Base-by-base conservation (phyloP, 345 rosid species). In the Viola odorata region DNA sequence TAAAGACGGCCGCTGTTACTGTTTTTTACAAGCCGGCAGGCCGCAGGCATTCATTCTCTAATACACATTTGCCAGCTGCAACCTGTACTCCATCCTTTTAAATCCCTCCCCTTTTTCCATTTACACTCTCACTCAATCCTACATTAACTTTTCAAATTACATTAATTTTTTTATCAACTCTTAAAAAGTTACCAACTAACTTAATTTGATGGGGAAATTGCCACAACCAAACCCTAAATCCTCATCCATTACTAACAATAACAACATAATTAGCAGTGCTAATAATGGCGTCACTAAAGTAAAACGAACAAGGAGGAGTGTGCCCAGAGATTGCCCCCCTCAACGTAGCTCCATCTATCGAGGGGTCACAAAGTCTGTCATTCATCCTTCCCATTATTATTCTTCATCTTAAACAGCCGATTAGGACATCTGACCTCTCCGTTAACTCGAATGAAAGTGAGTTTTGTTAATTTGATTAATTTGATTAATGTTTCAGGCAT, bases 301-400 rank as follows among this genome's bases (percentile, higher is more conserved):
- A 50, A 92, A 89, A 79, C 69, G 96, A 51, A 92, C 85, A 3
- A 79, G 98, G 72, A 74, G 86, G 68, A 85, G 87, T 39, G 86
- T 85, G 7, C 92, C 91, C 0, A 79, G 96, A 74, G 95, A 87
- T 61, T 79, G 91, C 52, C 98, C 96, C 58, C 94, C 96, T 41
- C 88, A 80, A 63, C 89, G 98, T 37, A 91, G 96, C 82, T 91
- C 95, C 2, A 78, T 81, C 41, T 83, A 89, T 63, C 81, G 94
- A 17, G 98, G 98, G 4, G 96, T 92, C 56, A 92, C 98, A 3
- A 91, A 92, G 98, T 78, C 4, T 13, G 41, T 41, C 8, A 4
- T 3, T 23, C 8, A 8, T 4, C 8, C 15, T 4, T 5, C 5
- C 38, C 5, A 0, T 14, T 32, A 3, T 10, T 37, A 13, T 64